Percentiles rank a stretch among this genome's conserved stretches.
Conservation (phyloP, 352 stramenopile genomes). For the Phytophthora hybrid region DNA sequence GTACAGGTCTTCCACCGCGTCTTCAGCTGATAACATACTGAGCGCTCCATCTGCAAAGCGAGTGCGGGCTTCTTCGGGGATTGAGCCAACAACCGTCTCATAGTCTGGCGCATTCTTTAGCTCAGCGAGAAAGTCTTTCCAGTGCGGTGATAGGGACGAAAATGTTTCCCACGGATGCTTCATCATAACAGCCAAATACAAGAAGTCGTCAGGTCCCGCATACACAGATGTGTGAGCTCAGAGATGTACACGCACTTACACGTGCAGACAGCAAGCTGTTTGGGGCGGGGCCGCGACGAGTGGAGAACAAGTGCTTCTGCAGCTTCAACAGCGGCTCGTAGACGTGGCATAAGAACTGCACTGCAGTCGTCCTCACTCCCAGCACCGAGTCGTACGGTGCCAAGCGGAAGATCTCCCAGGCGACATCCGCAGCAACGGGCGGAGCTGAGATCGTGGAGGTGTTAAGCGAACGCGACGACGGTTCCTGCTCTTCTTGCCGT, state of each 20-base stretch:
- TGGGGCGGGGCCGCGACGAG: slow-evolving; percentile 28
- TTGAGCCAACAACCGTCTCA: slow-evolving; percentile 43
- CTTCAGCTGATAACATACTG: slow-evolving; percentile 40
- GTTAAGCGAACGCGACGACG: slow-evolving; percentile 24
- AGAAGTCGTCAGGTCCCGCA: not conserved
- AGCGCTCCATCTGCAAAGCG: slow-evolving; percentile 59
- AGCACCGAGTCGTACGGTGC: slow-evolving; percentile 79
- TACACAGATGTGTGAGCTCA: not conserved
- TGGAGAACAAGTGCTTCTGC: slow-evolving; percentile 60
- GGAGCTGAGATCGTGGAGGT: slow-evolving; percentile 75
- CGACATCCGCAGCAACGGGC: slow-evolving; percentile 78
- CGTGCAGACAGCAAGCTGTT: slow-evolving; percentile 49
- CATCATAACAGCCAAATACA: slow-evolving; percentile 7
- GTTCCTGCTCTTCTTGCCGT: not conserved
- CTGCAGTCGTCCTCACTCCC: slow-evolving; percentile 60
- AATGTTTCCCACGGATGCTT: slow-evolving; percentile 91
- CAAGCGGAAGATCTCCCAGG: slow-evolving; percentile 87
- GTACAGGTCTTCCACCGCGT: slow-evolving; percentile 68
- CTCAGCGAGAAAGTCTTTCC: slow-evolving; percentile 52
- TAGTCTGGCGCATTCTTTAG: slow-evolving; percentile 68
- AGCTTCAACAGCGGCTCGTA: slow-evolving; percentile 70
- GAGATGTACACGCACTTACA: slow-evolving; percentile 34
- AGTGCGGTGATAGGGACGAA: slow-evolving; percentile 74
- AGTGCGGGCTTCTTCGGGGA: slow-evolving; percentile 55
- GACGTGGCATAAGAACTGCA: slow-evolving; percentile 77